Base-by-base conservation (phyloP, 2,329 filamentous ascomycete genomes). In the Aspergillus puulaauensis region DNA sequence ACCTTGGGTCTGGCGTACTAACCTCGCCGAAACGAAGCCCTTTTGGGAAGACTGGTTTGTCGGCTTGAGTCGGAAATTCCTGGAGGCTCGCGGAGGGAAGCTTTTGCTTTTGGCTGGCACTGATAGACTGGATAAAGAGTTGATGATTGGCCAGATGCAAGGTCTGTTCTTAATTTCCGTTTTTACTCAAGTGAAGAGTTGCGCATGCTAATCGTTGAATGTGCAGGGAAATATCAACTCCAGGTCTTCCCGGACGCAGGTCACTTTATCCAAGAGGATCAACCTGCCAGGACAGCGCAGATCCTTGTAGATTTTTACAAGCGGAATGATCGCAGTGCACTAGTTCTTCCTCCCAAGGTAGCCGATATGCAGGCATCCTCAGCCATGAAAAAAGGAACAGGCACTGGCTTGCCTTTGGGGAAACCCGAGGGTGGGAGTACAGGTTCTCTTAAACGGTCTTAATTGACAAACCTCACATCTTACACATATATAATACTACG, bases 71-170 rank as follows among this genome's bases (percentile, higher is more conserved):
- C 85, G 85, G 67, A 96, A 96, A 76, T 99, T 98, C 70, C 80
- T 97, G 44, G 83, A 82, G 52, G 90, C 90, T 0, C 86, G 83
- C 61, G 93, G 91, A 27, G 93, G 92, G 8, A 97, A 97, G 74
- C 74, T 96, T 60, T 77, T 97, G 51, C 77, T 97, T 52, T 82
- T 97, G 33, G 93, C 93, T 3, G 93, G 93, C 17, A 96, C 93
- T 11, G 93, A 97, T 76, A 82, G 93, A 49, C 74, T 97, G 57
- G 93, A 97, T 72, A 96, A 90, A 64, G 93, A 96, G 70, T 77
- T 97, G 68, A 96, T 91, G 74, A 96, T 97, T 73, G 93, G 93
- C 15, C 93, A 97, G 76, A 97, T 97, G 93, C 93, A 97, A 80
- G 93, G 91, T 90, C 78, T 66, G 75, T 69, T 54, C 57, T 44